Evolutionary conservation across 805 yeast species (phyloP).

Genomic region (Cyberlindnera mycetangii): DNA sequence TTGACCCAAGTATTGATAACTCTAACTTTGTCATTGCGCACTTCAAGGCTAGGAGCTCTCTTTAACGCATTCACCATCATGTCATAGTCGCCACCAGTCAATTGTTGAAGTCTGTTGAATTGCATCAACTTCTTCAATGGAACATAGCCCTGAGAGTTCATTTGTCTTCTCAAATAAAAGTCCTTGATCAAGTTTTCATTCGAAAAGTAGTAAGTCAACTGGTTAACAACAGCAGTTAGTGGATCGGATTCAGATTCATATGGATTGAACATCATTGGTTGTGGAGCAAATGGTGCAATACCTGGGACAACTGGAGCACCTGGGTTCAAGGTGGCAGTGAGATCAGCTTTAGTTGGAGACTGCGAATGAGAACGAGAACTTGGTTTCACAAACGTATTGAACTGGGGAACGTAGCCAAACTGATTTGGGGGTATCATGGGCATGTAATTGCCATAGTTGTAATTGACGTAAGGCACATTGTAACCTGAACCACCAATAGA

Average conservation of each 20-base stretch:
- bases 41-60: slow-evolving; percentile 29
- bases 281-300: slow-evolving; percentile 13
- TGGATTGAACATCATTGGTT: slow-evolving; percentile 11
- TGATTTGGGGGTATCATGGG: slow-evolving; percentile 9
- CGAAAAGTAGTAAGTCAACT: slow-evolving; percentile 87
- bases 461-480: slow-evolving; percentile 14
- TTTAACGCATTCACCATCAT: slow-evolving; percentile 26
- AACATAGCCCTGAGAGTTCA: slow-evolving; percentile 75
- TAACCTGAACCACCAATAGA: slow-evolving; percentile 18
- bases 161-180: slow-evolving; percentile 71
- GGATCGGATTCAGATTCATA: slow-evolving; percentile 19
- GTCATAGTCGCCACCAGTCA: slow-evolving; percentile 53
- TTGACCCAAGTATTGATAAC: slow-evolving; percentile 52
- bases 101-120: slow-evolving; percentile 70
- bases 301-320: slow-evolving; percentile 2
- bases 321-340: slow-evolving; percentile 3
- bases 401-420: slow-evolving; percentile 16
- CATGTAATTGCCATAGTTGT: slow-evolving; percentile 12
- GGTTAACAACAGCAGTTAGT: slow-evolving; percentile 39
- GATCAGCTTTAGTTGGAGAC: slow-evolving; percentile 20
- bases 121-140: slow-evolving; percentile 58
- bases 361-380: slow-evolving; percentile 21
- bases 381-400: slow-evolving; percentile 2
- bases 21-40: slow-evolving; percentile 47
- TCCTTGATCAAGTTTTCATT: slow-evolving; percentile 85